Conservation (phyloP, 768 basidiomycete genomes). For the Tylopilus vinaceipallidus region DNA sequence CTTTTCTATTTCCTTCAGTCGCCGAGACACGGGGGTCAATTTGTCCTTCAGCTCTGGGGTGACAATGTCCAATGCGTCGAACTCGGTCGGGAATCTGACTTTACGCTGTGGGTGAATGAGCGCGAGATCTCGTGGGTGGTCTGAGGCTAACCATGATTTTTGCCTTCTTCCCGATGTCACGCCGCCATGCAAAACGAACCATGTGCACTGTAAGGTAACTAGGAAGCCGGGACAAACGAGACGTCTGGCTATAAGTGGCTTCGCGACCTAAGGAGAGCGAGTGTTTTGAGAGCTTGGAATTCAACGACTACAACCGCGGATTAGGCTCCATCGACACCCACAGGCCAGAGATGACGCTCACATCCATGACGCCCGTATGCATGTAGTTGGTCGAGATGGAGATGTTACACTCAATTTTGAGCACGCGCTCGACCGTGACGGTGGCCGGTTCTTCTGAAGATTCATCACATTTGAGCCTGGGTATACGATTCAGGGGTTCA, state of each 20-base stretch:
- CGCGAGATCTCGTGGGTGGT: not conserved
- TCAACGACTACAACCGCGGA: conserved; percentile 58
- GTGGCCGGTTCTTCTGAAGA: conserved; percentile 74
- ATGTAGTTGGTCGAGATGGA: conserved; percentile 83
- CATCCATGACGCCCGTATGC: conserved; percentile 80
- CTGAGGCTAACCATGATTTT: conserved; percentile 82
- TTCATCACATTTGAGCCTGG: conserved; percentile 78
- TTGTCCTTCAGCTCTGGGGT: conserved; percentile 77
- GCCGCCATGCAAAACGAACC: conserved; percentile 95
- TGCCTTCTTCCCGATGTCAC: conserved; percentile 87
- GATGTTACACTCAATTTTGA: conserved; percentile 95
- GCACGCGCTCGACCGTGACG: conserved; percentile 63
- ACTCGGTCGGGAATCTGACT: conserved; percentile 90
- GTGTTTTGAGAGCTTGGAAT: conserved; percentile 82
- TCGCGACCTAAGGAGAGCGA: conserved; percentile 78
- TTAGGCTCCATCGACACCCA: conserved; percentile 6
- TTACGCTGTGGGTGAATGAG: conserved; percentile 51
- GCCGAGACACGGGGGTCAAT: conserved; percentile 66
- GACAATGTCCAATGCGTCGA: conserved; percentile 80
- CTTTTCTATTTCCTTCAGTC: conserved; percentile 77
- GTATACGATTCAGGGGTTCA: conserved; percentile 13
- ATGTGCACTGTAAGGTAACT: conserved; percentile 86
- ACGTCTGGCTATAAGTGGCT: conserved; percentile 77
- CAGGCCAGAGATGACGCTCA: conserved; percentile 32
- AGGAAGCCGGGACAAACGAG: conserved; percentile 82